phyloP scores from a whole-genome alignment of 1,139 yeast genomes.

The Taphrina sp. region DNA sequence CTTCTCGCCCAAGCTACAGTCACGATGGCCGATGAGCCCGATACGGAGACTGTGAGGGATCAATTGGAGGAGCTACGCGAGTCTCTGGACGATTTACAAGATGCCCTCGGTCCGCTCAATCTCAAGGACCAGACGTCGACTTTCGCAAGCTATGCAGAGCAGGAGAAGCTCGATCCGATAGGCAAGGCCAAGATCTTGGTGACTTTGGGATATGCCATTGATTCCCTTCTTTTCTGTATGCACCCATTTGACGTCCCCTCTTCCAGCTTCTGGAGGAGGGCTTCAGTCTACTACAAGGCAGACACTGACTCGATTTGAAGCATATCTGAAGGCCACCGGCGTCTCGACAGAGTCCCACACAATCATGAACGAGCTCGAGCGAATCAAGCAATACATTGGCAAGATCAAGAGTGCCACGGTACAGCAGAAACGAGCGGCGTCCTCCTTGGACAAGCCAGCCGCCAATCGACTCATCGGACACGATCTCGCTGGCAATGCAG shows the following conservation, averaged over 20 bases:
- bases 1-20: too few relatives aligned
- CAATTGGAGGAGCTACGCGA: constrained; percentile 21
- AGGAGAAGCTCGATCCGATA: constrained; percentile 11
- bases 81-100: constrained; percentile 7
- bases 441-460: constrained; percentile 8
- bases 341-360: constrained; percentile 58
- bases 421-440: background rate
- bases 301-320: background rate
- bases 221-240: constrained; percentile 26
- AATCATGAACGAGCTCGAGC: constrained; percentile 64
- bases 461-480: constrained; percentile 18
- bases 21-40: constrained; percentile 1
- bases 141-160: background rate
- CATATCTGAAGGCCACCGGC: constrained; percentile 60
- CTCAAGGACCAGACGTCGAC: background rate
- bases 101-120: constrained; percentile 12
- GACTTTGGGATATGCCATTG: constrained; percentile 29
- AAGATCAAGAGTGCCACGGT: constrained; percentile 51
- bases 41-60: constrained; percentile 21
- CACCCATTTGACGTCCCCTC: too few relatives aligned
- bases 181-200: constrained; percentile 30
- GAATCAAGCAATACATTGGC: constrained; percentile 69
- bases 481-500: constrained; percentile 9
- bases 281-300: too few relatives aligned
- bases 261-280: too few relatives aligned